A percentile compares a stretch with the other conserved stretches of the same genome.
These are phyloP conservation scores for Pleurotus salmoneostramineus DNA, from an alignment of 768 basidiomycete species.

Conservation along the genomic window DNA sequence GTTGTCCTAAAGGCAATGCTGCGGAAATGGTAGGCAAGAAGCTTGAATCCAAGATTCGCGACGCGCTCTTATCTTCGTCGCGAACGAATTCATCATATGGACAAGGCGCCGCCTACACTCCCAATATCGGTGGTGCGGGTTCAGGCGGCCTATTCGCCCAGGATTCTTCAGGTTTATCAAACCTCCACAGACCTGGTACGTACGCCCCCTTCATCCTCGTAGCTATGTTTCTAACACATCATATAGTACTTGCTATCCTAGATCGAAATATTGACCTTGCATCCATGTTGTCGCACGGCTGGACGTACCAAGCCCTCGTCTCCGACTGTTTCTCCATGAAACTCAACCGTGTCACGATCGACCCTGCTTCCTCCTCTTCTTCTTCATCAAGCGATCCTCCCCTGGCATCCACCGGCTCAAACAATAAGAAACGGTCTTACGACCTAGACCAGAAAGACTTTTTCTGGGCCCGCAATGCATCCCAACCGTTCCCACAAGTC, in stretches of 20 bases:
- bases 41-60: slow-evolving; percentile 87
- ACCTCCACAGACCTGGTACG: slow-evolving; percentile 83
- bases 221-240: not conserved
- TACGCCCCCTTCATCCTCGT: slow-evolving; percentile 8
- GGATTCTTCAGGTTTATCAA: slow-evolving; percentile 80
- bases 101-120: slow-evolving; percentile 11
- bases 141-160: slow-evolving; percentile 69
- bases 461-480: slow-evolving; percentile 97
- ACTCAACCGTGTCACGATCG: slow-evolving; percentile 87
- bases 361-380: slow-evolving; percentile 10
- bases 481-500: slow-evolving; percentile 96
- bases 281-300: slow-evolving; percentile 91
- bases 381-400: not conserved
- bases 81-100: slow-evolving; percentile 41
- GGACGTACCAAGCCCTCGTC: slow-evolving; percentile 98
- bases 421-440: slow-evolving; percentile 72
- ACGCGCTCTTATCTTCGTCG: slow-evolving; percentile 70
- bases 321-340: slow-evolving; percentile 98
- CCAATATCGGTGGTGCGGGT: slow-evolving; percentile 9
- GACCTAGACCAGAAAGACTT: slow-evolving; percentile 98
- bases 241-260: slow-evolving; percentile 84
- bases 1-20: slow-evolving; percentile 92
- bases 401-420: slow-evolving; percentile 26
- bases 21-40: slow-evolving; percentile 99
- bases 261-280: slow-evolving; percentile 95